Evolutionary conservation across 2,329 filamentous ascomycete genomes (phyloP).

Genomic region (Cladosporium oxysporum): DNA sequence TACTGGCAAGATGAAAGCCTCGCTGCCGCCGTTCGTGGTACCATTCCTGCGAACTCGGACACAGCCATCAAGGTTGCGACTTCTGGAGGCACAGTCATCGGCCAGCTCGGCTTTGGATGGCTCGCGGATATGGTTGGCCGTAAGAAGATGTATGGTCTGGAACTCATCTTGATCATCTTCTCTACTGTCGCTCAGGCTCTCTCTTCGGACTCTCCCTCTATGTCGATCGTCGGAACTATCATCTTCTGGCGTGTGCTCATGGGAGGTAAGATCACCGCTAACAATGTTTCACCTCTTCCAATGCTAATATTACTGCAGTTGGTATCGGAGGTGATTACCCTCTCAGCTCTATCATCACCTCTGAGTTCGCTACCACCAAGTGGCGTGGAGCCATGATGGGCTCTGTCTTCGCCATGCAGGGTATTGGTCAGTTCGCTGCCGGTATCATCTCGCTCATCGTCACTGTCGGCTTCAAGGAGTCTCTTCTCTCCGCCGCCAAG

Average conservation of each 20-base stretch:
- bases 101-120: conserved; percentile 77
- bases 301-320: not conserved
- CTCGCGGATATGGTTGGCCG: conserved; percentile 76
- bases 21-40: conserved; percentile 13
- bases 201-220: conserved; percentile 61
- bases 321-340: conserved; percentile 64
- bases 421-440: conserved; percentile 75
- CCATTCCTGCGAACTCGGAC: conserved; percentile 61
- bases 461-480: conserved; percentile 41
- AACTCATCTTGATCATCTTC: conserved; percentile 78
- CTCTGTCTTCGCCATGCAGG: conserved; percentile 84
- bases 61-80: conserved; percentile 85
- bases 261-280: conserved; percentile 48
- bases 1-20: conserved; percentile 58
- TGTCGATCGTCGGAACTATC: conserved; percentile 64
- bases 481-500: conserved; percentile 37
- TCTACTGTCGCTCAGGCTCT: conserved; percentile 73
- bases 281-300: not conserved
- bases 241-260: conserved; percentile 83
- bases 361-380: conserved; percentile 83
- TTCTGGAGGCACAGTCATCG: conserved; percentile 79
- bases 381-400: conserved; percentile 88
- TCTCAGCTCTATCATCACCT: conserved; percentile 79
- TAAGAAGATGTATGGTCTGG: conserved; percentile 82
- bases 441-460: conserved; percentile 74